Conservation (phyloP, 139 green algal species). For the Coccomyxa sp. region DNA sequence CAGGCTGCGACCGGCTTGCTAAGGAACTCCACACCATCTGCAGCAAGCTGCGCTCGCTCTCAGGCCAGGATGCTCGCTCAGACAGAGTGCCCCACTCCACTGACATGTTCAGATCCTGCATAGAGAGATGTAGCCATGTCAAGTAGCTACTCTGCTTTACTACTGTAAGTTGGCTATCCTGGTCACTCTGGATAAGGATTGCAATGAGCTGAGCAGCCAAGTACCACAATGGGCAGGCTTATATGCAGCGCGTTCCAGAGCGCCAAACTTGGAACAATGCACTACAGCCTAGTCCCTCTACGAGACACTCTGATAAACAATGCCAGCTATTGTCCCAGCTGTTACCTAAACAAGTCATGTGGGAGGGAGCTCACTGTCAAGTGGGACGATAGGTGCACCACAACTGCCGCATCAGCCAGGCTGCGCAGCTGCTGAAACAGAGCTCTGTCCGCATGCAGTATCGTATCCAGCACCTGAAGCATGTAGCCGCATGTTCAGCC, state of each 20-base stretch:
- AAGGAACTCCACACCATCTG: background rate
- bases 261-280: background rate
- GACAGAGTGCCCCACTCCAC: slow-evolving; percentile 67
- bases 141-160: background rate
- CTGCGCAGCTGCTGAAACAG: slow-evolving; percentile 43
- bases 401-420: slow-evolving; percentile 52
- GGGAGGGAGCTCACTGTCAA: slow-evolving; percentile 46
- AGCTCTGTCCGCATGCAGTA: slow-evolving; percentile 63
- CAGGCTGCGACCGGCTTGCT: background rate
- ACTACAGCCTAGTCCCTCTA: background rate
- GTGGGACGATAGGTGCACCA: slow-evolving; percentile 70
- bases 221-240: background rate
- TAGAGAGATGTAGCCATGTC: background rate
- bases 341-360: background rate
- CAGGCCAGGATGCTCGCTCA: slow-evolving; percentile 48
- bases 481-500: background rate
- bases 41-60: background rate
- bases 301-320: background rate
- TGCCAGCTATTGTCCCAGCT: background rate
- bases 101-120: slow-evolving; percentile 48
- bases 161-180: too few species aligned
- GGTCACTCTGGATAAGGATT: background rate
- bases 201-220: background rate
- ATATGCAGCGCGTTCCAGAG: background rate
- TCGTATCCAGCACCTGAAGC: slow-evolving; percentile 71